Evolutionary conservation across 345 rosid genomes (phyloP), one percentile per base, ranked within the genome.

Genomic region (Nasturtium officinale): DNA sequence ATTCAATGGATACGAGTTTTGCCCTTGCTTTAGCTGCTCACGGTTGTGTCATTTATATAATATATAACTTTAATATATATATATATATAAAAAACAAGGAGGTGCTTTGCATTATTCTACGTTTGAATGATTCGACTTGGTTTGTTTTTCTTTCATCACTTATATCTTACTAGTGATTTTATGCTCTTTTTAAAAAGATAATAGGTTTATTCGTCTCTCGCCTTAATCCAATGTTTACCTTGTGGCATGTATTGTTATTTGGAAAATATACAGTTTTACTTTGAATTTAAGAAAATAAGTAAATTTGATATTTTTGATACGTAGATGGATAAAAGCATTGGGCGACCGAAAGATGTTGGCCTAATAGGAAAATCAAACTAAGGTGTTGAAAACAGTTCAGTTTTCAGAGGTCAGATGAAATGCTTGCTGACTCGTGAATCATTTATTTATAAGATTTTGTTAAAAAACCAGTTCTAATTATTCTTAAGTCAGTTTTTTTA

Each of bases 301-400:
- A 6, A n/a, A 25, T 16, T 18, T 52, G 47, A 67, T 1, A 12
- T 17, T 33, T 50, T 28, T 30, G 20, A 33, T 25, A 51, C 23
- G 21, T 51, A 30, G 43, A 42, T 72, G n/a, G 69, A 29, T 52
- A 40, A 43, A 73, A 32, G 29, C 45, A 68, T 56, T 54, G 51
- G 58, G 16, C 46, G 73, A 2, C 73, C 61, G 55, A 74, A 67
- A 74, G 78, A 40, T 59, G 73, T 25, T 67, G 55, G 73, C 67
- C 64, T 63, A 62, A 62, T 53, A 15, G 18, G 21, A 54, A 63
- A 42, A 54, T 43, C 46, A 62, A 72, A 62, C 61, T 40, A 62
- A 53, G 63, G 56, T 54, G 63, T 53, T 62, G 63, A 30, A 53
- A 17, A 53, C 5, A 25, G 16, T 20, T 62, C 42, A 61, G n/a